phyloP scores from a whole-genome alignment of 2,329 filamentous ascomycete genomes.

The Verticillium longisporum region DNA sequence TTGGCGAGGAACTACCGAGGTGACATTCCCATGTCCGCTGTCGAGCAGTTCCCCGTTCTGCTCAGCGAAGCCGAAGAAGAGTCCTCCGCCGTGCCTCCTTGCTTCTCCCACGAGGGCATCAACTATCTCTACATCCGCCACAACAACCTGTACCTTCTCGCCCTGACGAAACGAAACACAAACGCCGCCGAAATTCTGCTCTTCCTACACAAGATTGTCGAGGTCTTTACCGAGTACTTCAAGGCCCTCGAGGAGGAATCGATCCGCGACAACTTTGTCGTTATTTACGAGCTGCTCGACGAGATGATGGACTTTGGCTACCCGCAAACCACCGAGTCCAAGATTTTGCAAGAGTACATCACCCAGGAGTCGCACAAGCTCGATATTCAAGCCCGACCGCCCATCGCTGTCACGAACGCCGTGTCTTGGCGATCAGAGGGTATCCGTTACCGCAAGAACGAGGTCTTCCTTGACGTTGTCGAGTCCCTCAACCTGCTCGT shows the following conservation, averaged over 20 bases:
- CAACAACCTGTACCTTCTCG: constrained; percentile 97
- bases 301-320: constrained; percentile 99
- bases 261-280: constrained; percentile 97
- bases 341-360: constrained; percentile 98
- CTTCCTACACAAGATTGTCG: constrained; percentile 95
- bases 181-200: constrained; percentile 98
- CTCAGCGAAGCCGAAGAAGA: constrained; percentile 99
- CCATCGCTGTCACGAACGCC: constrained; percentile 96
- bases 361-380: constrained; percentile 99
- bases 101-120: constrained; percentile 97
- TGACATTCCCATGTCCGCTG: constrained; percentile 97
- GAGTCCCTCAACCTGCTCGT: constrained; percentile 96
- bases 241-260: constrained; percentile 98
- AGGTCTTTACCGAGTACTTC: constrained; percentile 99
- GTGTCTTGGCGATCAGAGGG: constrained; percentile 98
- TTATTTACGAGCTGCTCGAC: constrained; percentile 97
- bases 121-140: constrained; percentile 99
- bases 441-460: constrained; percentile 97
- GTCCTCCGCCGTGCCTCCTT: constrained; percentile 92
- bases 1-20: constrained; percentile 97
- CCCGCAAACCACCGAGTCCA: constrained; percentile 94
- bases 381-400: constrained; percentile 89
- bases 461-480: constrained; percentile 96
- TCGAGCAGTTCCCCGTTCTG: constrained; percentile 94
- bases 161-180: constrained; percentile 95